Evolutionary conservation across 345 rosid species (phyloP).

Genomic region (Rhizophora apiculata): DNA sequence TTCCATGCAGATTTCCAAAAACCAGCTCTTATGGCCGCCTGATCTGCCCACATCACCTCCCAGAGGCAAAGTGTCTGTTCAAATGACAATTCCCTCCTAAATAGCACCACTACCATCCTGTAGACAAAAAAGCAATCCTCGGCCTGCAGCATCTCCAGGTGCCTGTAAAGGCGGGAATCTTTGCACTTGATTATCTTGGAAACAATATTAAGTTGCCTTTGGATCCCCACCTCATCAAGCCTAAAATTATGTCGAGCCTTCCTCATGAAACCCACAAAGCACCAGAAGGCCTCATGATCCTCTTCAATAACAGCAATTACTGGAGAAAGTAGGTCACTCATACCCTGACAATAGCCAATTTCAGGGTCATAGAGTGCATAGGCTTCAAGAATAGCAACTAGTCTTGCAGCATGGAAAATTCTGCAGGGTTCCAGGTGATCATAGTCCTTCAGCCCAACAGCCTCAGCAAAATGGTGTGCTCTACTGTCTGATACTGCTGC

Average conservation of each 20-base stretch:
- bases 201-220: constrained; percentile 74
- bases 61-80: constrained; percentile 86
- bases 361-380: constrained; percentile 85
- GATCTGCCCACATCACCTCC: constrained; percentile 99
- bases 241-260: constrained; percentile 95
- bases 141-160: constrained; percentile 83
- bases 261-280: constrained; percentile 92
- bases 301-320: constrained; percentile 66
- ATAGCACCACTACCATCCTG: constrained; percentile 94
- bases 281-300: constrained; percentile 95
- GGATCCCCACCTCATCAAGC: constrained; percentile 88
- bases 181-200: constrained; percentile 84
- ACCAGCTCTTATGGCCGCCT: constrained; percentile 86
- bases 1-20: constrained; percentile 83
- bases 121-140: constrained; percentile 97
- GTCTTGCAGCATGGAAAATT: constrained; percentile 86
- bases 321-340: constrained; percentile 97
- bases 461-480: constrained; percentile 65
- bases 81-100: constrained; percentile 78
- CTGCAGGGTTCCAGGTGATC: constrained; percentile 70
- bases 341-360: constrained; percentile 98
- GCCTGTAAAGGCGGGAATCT: constrained; percentile 84
- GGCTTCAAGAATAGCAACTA: constrained; percentile 93
- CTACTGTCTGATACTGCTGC: constrained; percentile 54
- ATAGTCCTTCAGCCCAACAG: constrained; percentile 76